These are phyloP conservation scores for Debaryomyces nepalensis DNA, from an alignment of 1,139 yeast species.

Conservation along the genomic window DNA sequence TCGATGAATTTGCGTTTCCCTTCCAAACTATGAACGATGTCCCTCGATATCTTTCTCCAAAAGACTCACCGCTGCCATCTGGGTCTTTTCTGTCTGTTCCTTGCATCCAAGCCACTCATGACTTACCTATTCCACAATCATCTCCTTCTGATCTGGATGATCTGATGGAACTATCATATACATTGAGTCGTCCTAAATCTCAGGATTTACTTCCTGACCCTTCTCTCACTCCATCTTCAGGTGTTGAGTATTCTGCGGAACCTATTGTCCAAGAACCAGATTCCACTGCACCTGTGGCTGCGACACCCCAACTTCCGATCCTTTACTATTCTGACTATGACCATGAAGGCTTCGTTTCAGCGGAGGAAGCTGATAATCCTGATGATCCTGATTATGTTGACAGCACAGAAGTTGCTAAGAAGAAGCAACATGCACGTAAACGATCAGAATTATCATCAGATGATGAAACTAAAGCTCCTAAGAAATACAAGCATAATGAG, in stretches of 20 bases:
- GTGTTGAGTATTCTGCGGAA: neutral
- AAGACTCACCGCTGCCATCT: neutral
- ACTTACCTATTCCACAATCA: no score
- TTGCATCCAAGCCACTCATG: no score
- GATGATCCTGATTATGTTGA: neutral
- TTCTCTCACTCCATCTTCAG: neutral
- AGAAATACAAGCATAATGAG: constrained; percentile 1
- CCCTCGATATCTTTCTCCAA: neutral
- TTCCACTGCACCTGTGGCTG: neutral
- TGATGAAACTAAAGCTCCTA: neutral
- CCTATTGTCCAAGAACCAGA: neutral
- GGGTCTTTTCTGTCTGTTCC: no score
- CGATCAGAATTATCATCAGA: neutral
- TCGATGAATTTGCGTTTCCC: constrained; percentile 2
- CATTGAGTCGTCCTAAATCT: no score
- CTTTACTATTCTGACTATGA: neutral
- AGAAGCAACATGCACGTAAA: neutral
- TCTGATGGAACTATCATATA: no score
- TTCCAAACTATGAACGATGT: neutral
- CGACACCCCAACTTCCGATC: neutral
- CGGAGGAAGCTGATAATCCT: neutral
- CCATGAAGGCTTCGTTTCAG: neutral
- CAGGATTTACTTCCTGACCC: no score
- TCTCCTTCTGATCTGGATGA: no score
- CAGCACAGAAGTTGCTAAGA: neutral